Percentiles rank a stretch among this genome's conserved stretches.
These are phyloP conservation scores for Trypanosoma cruzi DNA, from an alignment of 208 protist genomes.

Conservation along the genomic window DNA sequence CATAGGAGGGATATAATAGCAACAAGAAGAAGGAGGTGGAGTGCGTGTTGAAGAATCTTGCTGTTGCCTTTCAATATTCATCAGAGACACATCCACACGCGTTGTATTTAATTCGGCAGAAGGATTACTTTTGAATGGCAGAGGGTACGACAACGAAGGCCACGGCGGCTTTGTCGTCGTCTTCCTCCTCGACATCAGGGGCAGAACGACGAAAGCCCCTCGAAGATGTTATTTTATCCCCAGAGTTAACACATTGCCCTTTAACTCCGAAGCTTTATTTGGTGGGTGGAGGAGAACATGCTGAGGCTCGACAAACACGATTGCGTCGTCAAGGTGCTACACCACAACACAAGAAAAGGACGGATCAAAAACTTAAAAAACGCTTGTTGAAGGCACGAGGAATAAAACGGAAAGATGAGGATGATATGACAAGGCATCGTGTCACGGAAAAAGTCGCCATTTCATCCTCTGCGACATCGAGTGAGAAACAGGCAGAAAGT, in stretches of 20 bases:
- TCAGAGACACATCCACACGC: background rate
- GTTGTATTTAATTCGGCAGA: background rate
- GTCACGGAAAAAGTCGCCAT: background rate
- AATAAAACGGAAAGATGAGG: background rate
- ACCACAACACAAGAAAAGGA: background rate
- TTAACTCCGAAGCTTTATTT: background rate
- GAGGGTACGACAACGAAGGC: background rate
- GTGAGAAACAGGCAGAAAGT: conserved; percentile 2
- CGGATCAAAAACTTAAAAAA: background rate
- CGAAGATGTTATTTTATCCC: conserved; percentile 28
- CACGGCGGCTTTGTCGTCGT: background rate
- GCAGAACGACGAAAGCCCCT: background rate
- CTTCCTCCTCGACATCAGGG: background rate
- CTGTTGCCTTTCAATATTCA: background rate
- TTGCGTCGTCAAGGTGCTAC: background rate
- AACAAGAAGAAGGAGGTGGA: background rate
- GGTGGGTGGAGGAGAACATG: background rate
- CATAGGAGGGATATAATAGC: background rate
- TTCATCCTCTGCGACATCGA: background rate
- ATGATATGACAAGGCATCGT: background rate
- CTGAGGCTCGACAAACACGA: background rate
- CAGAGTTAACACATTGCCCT: background rate
- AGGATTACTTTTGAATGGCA: background rate
- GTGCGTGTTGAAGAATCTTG: background rate
- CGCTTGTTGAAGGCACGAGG: background rate